Base-by-base conservation (phyloP, 2,329 filamentous ascomycete genomes). In the Cytospora leucostoma region DNA sequence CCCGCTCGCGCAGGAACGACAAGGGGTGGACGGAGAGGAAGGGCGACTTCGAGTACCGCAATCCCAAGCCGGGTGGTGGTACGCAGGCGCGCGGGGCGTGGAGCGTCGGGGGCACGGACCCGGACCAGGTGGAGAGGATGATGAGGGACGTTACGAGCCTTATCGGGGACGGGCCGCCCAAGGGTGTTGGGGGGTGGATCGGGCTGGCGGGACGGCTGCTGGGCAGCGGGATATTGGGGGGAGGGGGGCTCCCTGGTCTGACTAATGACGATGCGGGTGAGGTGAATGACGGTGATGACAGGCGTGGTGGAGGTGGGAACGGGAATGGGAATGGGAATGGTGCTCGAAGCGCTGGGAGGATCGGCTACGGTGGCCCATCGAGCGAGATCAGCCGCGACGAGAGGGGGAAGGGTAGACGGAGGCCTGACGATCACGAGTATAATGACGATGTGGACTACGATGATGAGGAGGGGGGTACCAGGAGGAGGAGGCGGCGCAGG, bases 51-150 rank as follows among this genome's bases (percentile, higher is more conserved):
- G 74, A 76, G 38, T 78, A 77, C 59, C 69, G 71, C 19, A 66
- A 60, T 32, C 67, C 68, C 1, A 57, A 63, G 4, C 50, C 51
- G 4, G 40, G 60, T 7, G 62, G 60, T 7, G 62, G 60, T 32
- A 44, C 54, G 68, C 74, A 7, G 2, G 69, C 80, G 17, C 71
- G 68, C 0, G 80, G 80, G 0, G 72, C 75, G 15, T 83, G 81
- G 81, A 75, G 77, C 32, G 72, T 82, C 0, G 74, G 72, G 2
- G 79, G 80, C 7, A 80, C 79, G 0, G 78, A 83, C 32, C 67
- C 68, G 0, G 75, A 77, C 56, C 70, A 73, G 33, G 76, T 82
- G 4, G 78, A 82, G 37, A 69, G 70, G 27, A 70, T 78, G 10
- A 73, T 77, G 51, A 62, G 67, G 33, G 63, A 67, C 17, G 72